These are phyloP conservation scores for Jacaranda mimosifolia DNA, from an alignment of 257 asterid species.

Conservation along the genomic window DNA sequence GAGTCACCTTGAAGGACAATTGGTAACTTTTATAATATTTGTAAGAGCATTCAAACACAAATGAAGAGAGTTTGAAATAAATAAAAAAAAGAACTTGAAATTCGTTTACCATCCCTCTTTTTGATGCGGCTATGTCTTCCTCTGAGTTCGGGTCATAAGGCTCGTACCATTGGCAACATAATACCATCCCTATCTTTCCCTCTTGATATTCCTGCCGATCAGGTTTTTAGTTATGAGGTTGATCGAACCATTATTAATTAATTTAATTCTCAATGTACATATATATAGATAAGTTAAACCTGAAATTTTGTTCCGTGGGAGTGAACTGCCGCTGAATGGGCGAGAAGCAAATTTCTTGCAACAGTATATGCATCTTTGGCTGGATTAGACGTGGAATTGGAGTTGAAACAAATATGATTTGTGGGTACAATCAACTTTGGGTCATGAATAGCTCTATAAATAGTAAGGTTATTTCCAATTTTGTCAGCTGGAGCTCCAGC, in stretches of 20 bases:
- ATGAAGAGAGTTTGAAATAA: too few relatives aligned
- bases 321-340: conserved; percentile 55
- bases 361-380: conserved; percentile 59
- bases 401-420: not conserved
- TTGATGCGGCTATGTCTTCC: conserved; percentile 40
- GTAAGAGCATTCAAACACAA: too few relatives aligned
- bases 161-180: conserved; percentile 57
- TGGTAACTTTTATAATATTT: too few relatives aligned
- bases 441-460: conserved; percentile 39
- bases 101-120: conserved; percentile 43
- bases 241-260: too few relatives aligned
- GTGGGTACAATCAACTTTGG: not conserved
- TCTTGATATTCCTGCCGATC: conserved; percentile 46
- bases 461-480: conserved; percentile 33
- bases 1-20: too few relatives aligned
- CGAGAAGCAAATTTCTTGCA: conserved; percentile 54
- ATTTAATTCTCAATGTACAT: too few relatives aligned
- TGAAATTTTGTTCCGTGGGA: conserved; percentile 47
- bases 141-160: conserved; percentile 41
- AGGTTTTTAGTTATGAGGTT: too few relatives aligned
- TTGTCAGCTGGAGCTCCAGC: conserved; percentile 19
- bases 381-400: conserved; percentile 28
- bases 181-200: conserved; percentile 63
- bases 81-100: not conserved
- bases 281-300: conserved; percentile 27